Evolutionary conservation across 306 rosid species (phyloP).

Genomic region (Malus fusca): DNA sequence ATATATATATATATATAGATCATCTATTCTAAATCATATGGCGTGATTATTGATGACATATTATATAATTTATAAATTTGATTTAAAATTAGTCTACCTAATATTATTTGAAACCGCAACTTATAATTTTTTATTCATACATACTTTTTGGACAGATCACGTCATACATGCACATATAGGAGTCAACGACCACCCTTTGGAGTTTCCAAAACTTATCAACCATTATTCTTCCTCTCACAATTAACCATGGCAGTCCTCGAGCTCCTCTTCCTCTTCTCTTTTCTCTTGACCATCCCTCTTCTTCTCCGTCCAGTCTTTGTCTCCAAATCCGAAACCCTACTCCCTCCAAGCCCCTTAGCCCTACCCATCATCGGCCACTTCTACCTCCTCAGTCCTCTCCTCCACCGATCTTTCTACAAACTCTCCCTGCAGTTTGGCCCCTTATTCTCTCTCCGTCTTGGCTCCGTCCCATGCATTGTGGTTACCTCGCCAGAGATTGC

Average conservation of each 20-base stretch:
- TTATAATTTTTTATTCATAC: too few species aligned
- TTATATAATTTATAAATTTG: too few species aligned
- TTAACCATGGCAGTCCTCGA: background rate
- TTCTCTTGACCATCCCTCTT: background rate
- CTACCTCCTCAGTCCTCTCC: conserved; percentile 19
- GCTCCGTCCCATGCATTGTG: conserved; percentile 23
- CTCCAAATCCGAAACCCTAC: background rate
- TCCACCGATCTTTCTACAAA: conserved; percentile 25
- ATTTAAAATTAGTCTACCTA: too few species aligned
- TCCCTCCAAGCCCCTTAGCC: conserved; percentile 38
- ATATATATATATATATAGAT: too few species aligned
- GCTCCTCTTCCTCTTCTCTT: background rate
- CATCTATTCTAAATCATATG: too few species aligned
- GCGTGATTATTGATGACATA: too few species aligned
- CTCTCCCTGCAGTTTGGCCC: conserved; percentile 33
- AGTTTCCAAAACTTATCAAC: too few species aligned
- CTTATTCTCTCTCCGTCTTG: conserved; percentile 29
- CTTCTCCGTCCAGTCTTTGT: background rate
- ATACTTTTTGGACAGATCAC: too few species aligned
- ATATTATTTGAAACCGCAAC: too few species aligned
- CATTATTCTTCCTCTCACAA: too few species aligned
- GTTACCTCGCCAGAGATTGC: conserved; percentile 28
- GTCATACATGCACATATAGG: too few species aligned
- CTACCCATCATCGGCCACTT: conserved; percentile 14
- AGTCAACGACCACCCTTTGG: too few species aligned